Evolutionary conservation across 2,329 filamentous ascomycete species (phyloP).

Genomic region (Aspergillus ibericus): DNA sequence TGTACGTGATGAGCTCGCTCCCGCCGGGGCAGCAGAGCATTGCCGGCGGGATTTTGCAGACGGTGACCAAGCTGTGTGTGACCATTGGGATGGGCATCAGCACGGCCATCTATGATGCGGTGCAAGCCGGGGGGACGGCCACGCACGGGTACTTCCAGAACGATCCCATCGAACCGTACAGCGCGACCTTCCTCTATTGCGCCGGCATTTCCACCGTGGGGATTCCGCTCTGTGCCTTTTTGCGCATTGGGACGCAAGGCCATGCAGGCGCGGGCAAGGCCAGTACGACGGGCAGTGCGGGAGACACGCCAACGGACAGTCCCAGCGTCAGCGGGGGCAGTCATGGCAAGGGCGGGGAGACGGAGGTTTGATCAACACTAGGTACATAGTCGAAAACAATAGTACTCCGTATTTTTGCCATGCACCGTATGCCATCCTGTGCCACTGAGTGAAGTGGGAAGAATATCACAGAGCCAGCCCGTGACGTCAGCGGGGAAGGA

Average conservation of each 20-base stretch:
- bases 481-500: too few relatives aligned
- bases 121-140: background rate
- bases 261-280: background rate
- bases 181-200: slow-evolving; percentile 1
- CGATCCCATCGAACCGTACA: slow-evolving; percentile 2
- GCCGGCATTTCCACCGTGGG: background rate
- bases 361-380: background rate
- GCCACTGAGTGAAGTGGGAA: too few relatives aligned
- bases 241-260: slow-evolving; percentile 1
- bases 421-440: too few relatives aligned
- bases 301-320: too few relatives aligned
- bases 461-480: too few relatives aligned
- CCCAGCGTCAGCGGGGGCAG: too few relatives aligned
- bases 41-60: slow-evolving; percentile 68
- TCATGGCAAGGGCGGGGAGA: background rate
- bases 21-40: slow-evolving; percentile 64
- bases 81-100: slow-evolving; percentile 49
- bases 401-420: too few relatives aligned
- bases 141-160: background rate
- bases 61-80: slow-evolving; percentile 60
- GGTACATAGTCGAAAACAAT: too few relatives aligned
- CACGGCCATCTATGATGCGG: slow-evolving; percentile 50
- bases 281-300: background rate
- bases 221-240: slow-evolving; percentile 1
- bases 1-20: slow-evolving; percentile 69